These are phyloP conservation scores for Periconia digitata DNA, from an alignment of 2,329 filamentous ascomycete genomes.

Conservation along the genomic window DNA sequence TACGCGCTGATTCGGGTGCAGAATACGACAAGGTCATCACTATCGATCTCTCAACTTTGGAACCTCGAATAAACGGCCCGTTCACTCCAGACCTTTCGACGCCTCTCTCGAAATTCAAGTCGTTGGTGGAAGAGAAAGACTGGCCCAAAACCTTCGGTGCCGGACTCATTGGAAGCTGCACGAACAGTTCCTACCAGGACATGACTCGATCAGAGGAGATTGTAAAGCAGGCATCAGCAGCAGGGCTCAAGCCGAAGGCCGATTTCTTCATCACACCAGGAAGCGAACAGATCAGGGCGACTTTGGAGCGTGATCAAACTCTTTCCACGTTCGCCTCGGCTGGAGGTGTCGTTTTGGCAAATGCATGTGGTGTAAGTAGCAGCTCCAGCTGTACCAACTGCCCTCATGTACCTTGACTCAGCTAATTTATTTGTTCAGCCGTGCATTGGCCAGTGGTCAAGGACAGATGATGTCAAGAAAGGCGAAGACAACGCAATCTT, in stretches of 20 bases:
- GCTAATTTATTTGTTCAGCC: conserved; percentile 51
- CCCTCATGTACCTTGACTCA: neutral
- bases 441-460: conserved; percentile 89
- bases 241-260: conserved; percentile 85
- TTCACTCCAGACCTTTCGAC: conserved; percentile 98
- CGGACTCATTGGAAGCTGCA: conserved; percentile 95
- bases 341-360: conserved; percentile 87
- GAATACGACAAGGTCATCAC: conserved; percentile 94
- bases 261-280: conserved; percentile 97
- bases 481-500: conserved; percentile 92
- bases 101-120: conserved; percentile 89
- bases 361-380: conserved; percentile 69
- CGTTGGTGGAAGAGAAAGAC: conserved; percentile 76
- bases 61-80: conserved; percentile 98
- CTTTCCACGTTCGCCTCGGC: conserved; percentile 82
- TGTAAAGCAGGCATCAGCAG: conserved; percentile 84
- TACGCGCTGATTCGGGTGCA: conserved; percentile 77
- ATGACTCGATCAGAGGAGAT: conserved; percentile 95
- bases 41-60: conserved; percentile 91
- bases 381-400: too few relatives aligned
- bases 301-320: conserved; percentile 84
- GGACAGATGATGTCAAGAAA: conserved; percentile 81
- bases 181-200: conserved; percentile 97
- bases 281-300: conserved; percentile 94
- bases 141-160: conserved; percentile 93